phyloP scores from a whole-genome alignment of 2,329 filamentous ascomycete species.

The Ophiostoma quercus region DNA sequence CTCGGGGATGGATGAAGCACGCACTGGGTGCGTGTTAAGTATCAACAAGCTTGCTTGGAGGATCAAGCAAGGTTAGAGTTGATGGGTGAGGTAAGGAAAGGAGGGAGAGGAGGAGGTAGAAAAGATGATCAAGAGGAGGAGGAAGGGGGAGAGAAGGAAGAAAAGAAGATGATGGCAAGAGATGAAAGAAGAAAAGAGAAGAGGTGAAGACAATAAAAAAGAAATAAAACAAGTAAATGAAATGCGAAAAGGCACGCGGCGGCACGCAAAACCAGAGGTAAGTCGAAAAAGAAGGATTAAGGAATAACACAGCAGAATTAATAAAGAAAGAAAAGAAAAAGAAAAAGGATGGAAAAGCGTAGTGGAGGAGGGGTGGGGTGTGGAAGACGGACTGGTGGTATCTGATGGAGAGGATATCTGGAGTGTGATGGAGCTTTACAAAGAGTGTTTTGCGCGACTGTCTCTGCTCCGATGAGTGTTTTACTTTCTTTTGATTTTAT shows the following conservation, averaged over 20 bases:
- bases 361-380: slow-evolving; percentile 11
- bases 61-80: slow-evolving; percentile 7
- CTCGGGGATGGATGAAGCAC: not conserved
- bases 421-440: not conserved
- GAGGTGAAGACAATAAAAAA: not conserved
- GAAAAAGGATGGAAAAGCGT: not conserved
- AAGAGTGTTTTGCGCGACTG: not conserved
- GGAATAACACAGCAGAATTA: not conserved
- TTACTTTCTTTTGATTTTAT: not conserved
- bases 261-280: not conserved
- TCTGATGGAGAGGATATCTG: not conserved
- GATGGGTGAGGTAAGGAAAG: not conserved
- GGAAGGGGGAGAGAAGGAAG: not conserved
- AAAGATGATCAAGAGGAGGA: not conserved
- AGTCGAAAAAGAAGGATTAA: not conserved
- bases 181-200: slow-evolving; percentile 1
- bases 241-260: slow-evolving; percentile 4
- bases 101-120: slow-evolving; percentile 1
- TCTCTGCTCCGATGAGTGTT: not conserved
- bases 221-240: not conserved
- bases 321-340: not conserved
- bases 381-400: not conserved
- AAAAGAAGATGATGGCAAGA: slow-evolving; percentile 7
- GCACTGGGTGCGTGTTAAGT: slow-evolving; percentile 16
- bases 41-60: slow-evolving; percentile 16